Conservation (phyloP, 306 rosid species). For the Vicia faba region DNA sequence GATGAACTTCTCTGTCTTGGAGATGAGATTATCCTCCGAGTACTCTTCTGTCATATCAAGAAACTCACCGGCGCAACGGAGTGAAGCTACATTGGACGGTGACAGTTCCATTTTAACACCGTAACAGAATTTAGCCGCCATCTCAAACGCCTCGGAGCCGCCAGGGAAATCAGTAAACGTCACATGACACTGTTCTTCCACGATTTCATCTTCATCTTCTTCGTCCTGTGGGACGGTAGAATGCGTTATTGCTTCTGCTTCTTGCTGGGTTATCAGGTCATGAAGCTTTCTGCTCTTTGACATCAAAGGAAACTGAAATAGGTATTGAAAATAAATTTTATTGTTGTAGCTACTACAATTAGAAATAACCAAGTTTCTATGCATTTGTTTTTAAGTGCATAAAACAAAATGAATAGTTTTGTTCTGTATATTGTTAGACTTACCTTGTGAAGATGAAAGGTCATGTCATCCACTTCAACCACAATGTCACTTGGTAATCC, state of each 20-base stretch:
- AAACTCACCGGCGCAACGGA: constrained; percentile 95
- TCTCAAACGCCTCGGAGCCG: constrained; percentile 80
- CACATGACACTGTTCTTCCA: constrained; percentile 70
- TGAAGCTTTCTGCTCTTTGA: constrained; percentile 81
- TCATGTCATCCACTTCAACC: constrained; percentile 82
- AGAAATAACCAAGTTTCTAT: constrained; percentile 20
- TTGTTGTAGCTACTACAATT: constrained; percentile 23
- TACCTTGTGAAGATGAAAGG: constrained; percentile 95
- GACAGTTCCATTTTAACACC: constrained; percentile 83
- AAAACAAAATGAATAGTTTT: constrained; percentile 8
- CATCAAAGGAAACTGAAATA: constrained; percentile 85
- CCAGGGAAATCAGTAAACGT: constrained; percentile 74
- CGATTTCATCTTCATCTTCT: constrained; percentile 65
- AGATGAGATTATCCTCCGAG: constrained; percentile 83
- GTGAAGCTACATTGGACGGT: constrained; percentile 76
- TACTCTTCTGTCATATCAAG: constrained; percentile 91
- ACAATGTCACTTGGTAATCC: constrained; percentile 97
- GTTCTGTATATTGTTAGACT: no score
- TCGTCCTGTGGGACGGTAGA: constrained; percentile 42
- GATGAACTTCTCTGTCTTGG: constrained; percentile 74
- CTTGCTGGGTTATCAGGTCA: constrained; percentile 70
- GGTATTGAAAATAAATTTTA: constrained; percentile 19
- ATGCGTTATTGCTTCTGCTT: constrained; percentile 42
- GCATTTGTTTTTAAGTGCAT: background rate
- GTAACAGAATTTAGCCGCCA: constrained; percentile 91